Base-by-base conservation (phyloP, 2,329 filamentous ascomycete genomes). In the Colletotrichum spinosum region DNA sequence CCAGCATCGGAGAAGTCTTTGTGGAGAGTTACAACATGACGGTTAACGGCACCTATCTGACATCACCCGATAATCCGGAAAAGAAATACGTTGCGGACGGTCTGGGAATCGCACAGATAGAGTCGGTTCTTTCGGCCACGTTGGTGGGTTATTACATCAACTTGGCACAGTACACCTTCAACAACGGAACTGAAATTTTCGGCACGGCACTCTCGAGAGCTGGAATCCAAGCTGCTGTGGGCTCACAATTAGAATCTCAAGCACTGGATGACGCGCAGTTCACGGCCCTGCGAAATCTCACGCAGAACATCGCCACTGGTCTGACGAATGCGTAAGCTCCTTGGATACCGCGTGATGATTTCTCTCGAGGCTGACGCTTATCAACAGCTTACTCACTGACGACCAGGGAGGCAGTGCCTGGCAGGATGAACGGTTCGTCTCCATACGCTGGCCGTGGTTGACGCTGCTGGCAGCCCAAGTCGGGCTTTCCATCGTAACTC, bases 401-500 rank as follows among this genome's bases (percentile, higher is more conserved):
- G 59, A 64, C 13, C 35, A 59, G 10, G 60, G 39, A 15, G 56
- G 61, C 3, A 50, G 38, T 15, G 56, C 61, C 8, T 61, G 57
- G 61, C 61, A 46, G n/a, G 50, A 52, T 12, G 61, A 65, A n/a
- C 17, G 33, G 5, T 65, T 45, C 13, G 61, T 65, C 2, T 50
- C 44, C 2, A 55, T 65, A 8, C 56, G 61, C 2, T 65, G 61
- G 61, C 45, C 56, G 34, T 61, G 61, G 61, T 13, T 65, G 38
- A 55, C 61, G 4, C 15, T 65, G 15, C 45, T 65, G 10, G 56
- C 45, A 17, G 52, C 50, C 3, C 61, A 65, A 33, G 50, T 65
- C 9, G 55, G 50, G 3, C 57, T 65, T 15, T 60, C 61, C 8
- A 55, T 60, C 5, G 11, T 60, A 38, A 60, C 57, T 6, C 44